These are phyloP conservation scores for Chenopodium formosanum DNA, from an alignment of 148 eudicot genomes.

Conservation along the genomic window DNA sequence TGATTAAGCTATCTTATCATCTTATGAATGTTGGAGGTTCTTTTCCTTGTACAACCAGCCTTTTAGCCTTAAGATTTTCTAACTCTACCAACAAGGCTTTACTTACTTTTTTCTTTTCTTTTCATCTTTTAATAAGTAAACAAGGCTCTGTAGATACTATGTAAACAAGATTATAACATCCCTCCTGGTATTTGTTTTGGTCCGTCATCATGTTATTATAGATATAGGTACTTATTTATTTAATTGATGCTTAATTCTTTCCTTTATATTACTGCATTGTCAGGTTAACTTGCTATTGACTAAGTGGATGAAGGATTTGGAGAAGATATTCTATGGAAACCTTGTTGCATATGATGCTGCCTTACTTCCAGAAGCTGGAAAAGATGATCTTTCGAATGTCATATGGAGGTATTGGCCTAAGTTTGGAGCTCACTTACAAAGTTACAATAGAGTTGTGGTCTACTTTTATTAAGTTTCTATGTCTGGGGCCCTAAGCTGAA, in stretches of 20 bases:
- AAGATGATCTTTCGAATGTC: conserved; percentile 65
- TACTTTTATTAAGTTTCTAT: not conserved
- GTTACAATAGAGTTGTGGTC: not conserved
- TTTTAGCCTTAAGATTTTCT: not conserved
- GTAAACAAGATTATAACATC: not conserved
- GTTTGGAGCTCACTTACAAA: not conserved
- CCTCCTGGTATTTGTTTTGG: not conserved
- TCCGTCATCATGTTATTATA: not conserved
- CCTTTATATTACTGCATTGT: conserved; percentile 10
- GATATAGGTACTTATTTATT: not conserved
- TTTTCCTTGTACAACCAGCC: not conserved
- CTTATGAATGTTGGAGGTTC: not conserved
- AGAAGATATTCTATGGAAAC: conserved; percentile 93
- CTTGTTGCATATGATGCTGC: conserved; percentile 89
- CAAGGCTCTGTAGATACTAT: not conserved
- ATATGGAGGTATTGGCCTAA: conserved; percentile 66
- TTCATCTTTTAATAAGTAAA: too few relatives aligned
- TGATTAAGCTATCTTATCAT: not conserved
- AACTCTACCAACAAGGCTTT: too few relatives aligned
- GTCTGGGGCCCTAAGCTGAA: not conserved
- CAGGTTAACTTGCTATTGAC: conserved; percentile 89
- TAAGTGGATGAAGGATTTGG: conserved; percentile 97
- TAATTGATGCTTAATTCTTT: not conserved
- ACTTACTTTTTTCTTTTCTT: too few relatives aligned
- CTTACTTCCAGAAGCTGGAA: conserved; percentile 79